Evolutionary conservation across 1,284 basidiomycete genomes (phyloP), one percentile per base, ranked within the genome.

Genomic region (Leccinum solheimii): DNA sequence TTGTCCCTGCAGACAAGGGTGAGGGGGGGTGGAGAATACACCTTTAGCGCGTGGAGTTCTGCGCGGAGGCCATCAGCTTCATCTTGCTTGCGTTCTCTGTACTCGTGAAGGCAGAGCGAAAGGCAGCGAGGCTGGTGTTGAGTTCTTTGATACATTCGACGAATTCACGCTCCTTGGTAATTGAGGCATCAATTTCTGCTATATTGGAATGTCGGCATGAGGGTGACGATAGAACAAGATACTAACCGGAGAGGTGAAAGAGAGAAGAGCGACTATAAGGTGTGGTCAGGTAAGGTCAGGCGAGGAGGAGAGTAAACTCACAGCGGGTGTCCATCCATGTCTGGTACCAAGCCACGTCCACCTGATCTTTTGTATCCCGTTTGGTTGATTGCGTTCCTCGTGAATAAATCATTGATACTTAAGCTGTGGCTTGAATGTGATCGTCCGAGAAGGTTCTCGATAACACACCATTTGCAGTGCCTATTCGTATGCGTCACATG

Each of bases 381-480:
- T 27, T 27, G 27, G 27, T 27, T 27, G 27, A 27, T 27, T 27
- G 27, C 27, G 27, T 27, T 27, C 27, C 27, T 27, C 27, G 27
- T 27, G 27, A 27, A 27, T 27, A 27, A 27, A 27, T 27, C 27
- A 27, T 27, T 27, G 27, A 27, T 27, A 9, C 27, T 27, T 27
- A 27, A 27, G 27, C 27, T 27, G 27, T 27, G 83, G 83, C 71
- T 90, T 91, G 75, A 85, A 78, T 2, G 90, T 93, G 62, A 91
- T 87, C 52, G 78, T 74, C 43, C 87, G 83, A 56, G 79, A 77
- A n/a, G 86, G 78, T 67, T 91, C 56, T 79, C 78, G 27, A 78
- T 77, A 55, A 85, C 75, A 72, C 91, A 93, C 27, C 83, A 62
- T 58, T 80, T 76, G 73, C 91, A 93, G 75, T 83, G 92, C 91